These are phyloP conservation scores for Puccinia polysora DNA, from an alignment of 1,284 basidiomycete genomes.

Conservation along the genomic window DNA sequence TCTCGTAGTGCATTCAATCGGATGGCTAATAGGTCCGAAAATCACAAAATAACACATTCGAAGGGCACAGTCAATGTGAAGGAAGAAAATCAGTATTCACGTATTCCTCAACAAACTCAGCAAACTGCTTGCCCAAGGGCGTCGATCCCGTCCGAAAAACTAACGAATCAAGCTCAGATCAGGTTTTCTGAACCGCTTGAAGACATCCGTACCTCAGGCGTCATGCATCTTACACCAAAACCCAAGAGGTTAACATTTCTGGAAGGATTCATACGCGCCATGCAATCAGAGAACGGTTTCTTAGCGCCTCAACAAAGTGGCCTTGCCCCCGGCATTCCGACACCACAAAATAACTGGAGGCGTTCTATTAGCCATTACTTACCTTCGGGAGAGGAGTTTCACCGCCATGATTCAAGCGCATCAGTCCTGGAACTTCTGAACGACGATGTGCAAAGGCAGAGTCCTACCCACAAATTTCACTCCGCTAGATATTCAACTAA, in stretches of 20 bases:
- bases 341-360: conserved; percentile 17
- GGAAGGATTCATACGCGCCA: conserved; percentile 35
- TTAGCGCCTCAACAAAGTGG: conserved; percentile 14
- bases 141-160: not conserved
- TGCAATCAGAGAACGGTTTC: conserved; percentile 29
- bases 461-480: too few relatives aligned
- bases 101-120: conserved; percentile 3
- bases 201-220: not conserved
- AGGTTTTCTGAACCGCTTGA: not conserved
- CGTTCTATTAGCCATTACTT: not conserved
- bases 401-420: too few relatives aligned
- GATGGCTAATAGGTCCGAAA: conserved; percentile 10
- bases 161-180: not conserved
- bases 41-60: conserved; percentile 6
- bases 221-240: not conserved
- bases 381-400: not conserved
- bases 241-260: conserved; percentile 17
- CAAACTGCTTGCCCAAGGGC: not conserved
- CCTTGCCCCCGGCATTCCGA: not conserved
- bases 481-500: conserved; percentile 12
- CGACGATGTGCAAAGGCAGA: too few relatives aligned
- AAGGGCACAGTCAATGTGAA: conserved; percentile 3
- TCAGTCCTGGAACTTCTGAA: too few relatives aligned
- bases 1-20: conserved; percentile 32
- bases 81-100: not conserved